Evolutionary conservation across 805 yeast genomes (phyloP), one percentile per base, ranked within the genome.

Genomic region (Ogataea paradorogensis): DNA sequence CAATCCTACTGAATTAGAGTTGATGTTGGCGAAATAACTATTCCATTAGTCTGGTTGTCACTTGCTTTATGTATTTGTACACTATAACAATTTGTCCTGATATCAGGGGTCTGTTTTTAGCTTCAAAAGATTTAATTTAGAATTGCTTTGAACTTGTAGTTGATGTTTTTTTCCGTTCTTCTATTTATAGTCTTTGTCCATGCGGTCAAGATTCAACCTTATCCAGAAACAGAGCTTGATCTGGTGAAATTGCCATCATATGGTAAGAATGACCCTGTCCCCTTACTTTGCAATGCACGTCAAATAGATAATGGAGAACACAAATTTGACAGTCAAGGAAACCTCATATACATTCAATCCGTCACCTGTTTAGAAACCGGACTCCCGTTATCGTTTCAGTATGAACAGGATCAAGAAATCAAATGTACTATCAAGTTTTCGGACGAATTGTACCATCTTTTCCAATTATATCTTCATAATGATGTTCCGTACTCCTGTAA

Each of bases 301-400:
- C 75, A 81, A 47, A 84, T 84, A 38, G 86, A 82, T 49, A 76
- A 70, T 46, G 93, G 93, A 39, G 91, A 84, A 56, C 91, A 84
- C 63, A 69, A 74, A 42, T 80, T 80, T 46, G 88, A 82, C 53
- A 69, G 67, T n/a, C 62, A 72, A n/a, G 74, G 75, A 7, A 65
- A 75, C 42, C 76, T 84, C 39, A 57, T 82, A 13, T 83, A 78
- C 50, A 69, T 59, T 2, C 64, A 73, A 4, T 80, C 83, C 49
- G 84, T 88, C 2, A 61, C 51, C 5, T 84, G 93, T 62, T 63
- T 66, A 38, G 91, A 84, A 53, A 78, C 87, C 0, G 77, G 76
- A 1, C 62, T 68, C 46, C 82, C 88, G 2, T 67, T 84, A 27
- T 46, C 63, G n/a, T 67, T 84, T 47, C 59, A 61, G 14, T 84